A percentile compares a stretch with the other conserved stretches of the same genome.
phyloP scores from a whole-genome alignment of 331 rosid genomes.

The Acacia pycnantha region DNA sequence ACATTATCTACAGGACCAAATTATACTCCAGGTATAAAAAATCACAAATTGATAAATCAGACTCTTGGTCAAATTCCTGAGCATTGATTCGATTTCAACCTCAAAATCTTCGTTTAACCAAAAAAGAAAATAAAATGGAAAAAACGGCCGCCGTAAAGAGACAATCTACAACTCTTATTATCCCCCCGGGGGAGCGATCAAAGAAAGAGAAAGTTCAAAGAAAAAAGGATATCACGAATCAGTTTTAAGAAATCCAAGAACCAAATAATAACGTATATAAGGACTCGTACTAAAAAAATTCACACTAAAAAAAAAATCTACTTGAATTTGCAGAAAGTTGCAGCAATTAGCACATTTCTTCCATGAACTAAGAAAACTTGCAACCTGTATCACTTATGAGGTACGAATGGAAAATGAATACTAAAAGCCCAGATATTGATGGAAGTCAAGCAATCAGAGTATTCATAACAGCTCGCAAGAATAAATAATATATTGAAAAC shows the following conservation, averaged over 20 bases:
- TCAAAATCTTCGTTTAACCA: background rate
- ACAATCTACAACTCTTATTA: background rate
- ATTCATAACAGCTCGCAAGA: background rate
- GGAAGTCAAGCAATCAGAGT: background rate
- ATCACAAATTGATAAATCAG: background rate
- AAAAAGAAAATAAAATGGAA: background rate
- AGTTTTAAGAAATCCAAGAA: background rate
- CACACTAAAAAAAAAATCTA: background rate
- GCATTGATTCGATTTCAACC: slow-evolving; percentile 4
- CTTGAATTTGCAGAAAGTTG: background rate
- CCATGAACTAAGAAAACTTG: background rate
- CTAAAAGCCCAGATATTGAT: background rate
- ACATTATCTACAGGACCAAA: background rate
- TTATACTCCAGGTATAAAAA: background rate
- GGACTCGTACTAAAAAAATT: background rate
- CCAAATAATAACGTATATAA: background rate
- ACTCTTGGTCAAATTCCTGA: background rate
- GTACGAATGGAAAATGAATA: background rate
- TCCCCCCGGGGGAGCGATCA: background rate
- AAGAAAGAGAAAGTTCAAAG: background rate
- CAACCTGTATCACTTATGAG: slow-evolving; percentile 7
- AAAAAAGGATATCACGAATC: background rate
- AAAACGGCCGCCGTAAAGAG: background rate
- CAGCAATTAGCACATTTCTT: background rate
- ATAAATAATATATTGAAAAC: slow-evolving; percentile 5